Evolutionary conservation across 2,329 filamentous ascomycete genomes (phyloP).

Genomic region (Aspergillus novofumigatus): DNA sequence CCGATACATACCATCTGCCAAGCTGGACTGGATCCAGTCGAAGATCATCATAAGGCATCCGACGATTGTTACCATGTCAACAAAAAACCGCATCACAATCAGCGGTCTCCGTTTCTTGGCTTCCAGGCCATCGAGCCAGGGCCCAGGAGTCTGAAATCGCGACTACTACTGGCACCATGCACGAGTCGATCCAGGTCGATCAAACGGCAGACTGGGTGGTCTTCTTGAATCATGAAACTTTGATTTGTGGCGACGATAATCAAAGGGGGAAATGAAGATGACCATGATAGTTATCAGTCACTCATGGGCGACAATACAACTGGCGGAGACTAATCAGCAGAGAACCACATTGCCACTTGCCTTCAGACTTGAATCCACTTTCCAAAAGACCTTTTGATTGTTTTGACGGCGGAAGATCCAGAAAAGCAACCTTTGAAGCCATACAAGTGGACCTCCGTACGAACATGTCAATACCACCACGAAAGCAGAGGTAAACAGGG

Average conservation of each 20-base stretch:
- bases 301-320: background rate
- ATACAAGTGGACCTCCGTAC: background rate
- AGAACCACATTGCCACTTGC: background rate
- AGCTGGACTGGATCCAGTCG: background rate
- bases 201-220: background rate
- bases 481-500: background rate
- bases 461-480: background rate
- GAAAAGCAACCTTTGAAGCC: background rate
- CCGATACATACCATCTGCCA: no score
- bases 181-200: background rate
- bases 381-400: background rate
- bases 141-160: background rate
- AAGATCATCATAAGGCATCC: slow-evolving; percentile 9
- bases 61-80: slow-evolving; percentile 2
- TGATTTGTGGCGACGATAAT: background rate
- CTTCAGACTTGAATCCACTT: background rate
- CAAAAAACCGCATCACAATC: background rate
- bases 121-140: slow-evolving; percentile 1
- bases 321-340: background rate
- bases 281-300: background rate
- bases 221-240: background rate
- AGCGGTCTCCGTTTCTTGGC: slow-evolving; percentile 4
- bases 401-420: background rate
- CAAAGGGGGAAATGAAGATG: background rate
- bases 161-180: background rate